Base-by-base conservation (phyloP, 2,329 filamentous ascomycete genomes). In the Nakataea oryzae region DNA sequence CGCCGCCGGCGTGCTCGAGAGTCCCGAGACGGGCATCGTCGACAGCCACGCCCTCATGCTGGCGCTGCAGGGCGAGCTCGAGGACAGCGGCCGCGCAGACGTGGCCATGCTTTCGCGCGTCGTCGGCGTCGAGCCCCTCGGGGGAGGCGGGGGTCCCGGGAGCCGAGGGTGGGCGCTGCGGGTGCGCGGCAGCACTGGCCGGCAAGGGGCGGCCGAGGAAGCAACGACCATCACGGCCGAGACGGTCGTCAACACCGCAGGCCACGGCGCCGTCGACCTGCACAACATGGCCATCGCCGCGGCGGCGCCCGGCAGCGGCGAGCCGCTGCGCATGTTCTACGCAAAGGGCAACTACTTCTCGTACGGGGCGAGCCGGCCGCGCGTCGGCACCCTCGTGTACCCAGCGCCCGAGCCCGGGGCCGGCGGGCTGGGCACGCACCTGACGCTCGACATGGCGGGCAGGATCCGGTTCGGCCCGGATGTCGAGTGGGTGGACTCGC, bases 271-370 rank as follows among this genome's bases (percentile, higher is more conserved):
- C 26, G 88, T 88, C 60, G 77, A 77, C 27, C 78, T 97, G 57
- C 88, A 89, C 70, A 99, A 97, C 76, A 87, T 93, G 82, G 83
- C 97, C 50, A 80, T 91, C 0, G 86, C 87, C 26, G 47, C 30
- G 3, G 41, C 41, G 13, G 17, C 17, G 11, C 7, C n/a, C 41
- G n/a, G 21, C 21, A n/a, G 17, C 6, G 11, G 21, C 6, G 73
- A 76, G 0, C 75, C 81, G 60, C 77, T 78, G 54, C 82, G 74
- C 28, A 82, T 91, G 6, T 90, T 84, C 78, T 97, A 89, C 75
- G 93, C 93, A 63, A 99, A 99, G 77, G 95, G 95, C 0, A 93
- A 91, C 64, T 99, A 99, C 78, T 97, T 96, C 76, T 89, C 88
- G 32, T 97, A 97, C 76, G 75, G 81, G 0, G 78, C 85, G 1